A percentile compares a stretch with the other conserved stretches of the same genome.
Evolutionary conservation across 805 yeast species (phyloP).

Genomic region (Yamadazyma paraphyllophila): DNA sequence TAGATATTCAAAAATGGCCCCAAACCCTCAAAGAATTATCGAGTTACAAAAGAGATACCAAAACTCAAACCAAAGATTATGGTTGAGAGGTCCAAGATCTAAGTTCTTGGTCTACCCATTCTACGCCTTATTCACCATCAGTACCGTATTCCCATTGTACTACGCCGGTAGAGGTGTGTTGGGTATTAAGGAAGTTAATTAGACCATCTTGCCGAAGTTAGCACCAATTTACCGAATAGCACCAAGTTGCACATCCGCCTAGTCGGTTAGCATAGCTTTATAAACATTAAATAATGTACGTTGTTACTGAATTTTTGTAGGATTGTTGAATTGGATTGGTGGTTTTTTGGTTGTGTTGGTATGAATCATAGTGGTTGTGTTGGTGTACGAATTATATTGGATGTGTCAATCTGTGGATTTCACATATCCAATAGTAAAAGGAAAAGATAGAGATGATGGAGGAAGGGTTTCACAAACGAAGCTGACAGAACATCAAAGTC

Average conservation of each 20-base stretch:
- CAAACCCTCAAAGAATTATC: slow-evolving; percentile 47
- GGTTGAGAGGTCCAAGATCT: slow-evolving; percentile 50
- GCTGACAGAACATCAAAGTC: too few species aligned
- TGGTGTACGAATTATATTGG: too few species aligned
- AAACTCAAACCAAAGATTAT: slow-evolving; percentile 39
- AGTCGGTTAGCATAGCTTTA: too few species aligned
- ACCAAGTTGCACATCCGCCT: too few species aligned
- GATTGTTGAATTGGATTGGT: neutral
- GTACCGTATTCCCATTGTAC: slow-evolving; percentile 64
- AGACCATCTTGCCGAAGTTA: neutral
- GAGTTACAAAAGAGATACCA: slow-evolving; percentile 46
- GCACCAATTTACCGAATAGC: too few species aligned
- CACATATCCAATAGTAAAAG: too few species aligned
- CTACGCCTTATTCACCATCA: slow-evolving; percentile 67
- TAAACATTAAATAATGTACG: neutral
- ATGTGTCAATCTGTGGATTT: too few species aligned
- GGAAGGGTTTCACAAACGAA: too few species aligned
- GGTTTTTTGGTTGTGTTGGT: too few species aligned
- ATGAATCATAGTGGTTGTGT: too few species aligned
- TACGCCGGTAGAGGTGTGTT: slow-evolving; percentile 69
- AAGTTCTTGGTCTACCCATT: slow-evolving; percentile 74
- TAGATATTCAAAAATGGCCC: slow-evolving; percentile 23
- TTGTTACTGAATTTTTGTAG: neutral
- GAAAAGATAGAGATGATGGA: too few species aligned
- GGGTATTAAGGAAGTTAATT: slow-evolving; percentile 55